Evolutionary conservation across 768 basidiomycete genomes (phyloP).

Genomic region (Phlegmacium glaucopus): DNA sequence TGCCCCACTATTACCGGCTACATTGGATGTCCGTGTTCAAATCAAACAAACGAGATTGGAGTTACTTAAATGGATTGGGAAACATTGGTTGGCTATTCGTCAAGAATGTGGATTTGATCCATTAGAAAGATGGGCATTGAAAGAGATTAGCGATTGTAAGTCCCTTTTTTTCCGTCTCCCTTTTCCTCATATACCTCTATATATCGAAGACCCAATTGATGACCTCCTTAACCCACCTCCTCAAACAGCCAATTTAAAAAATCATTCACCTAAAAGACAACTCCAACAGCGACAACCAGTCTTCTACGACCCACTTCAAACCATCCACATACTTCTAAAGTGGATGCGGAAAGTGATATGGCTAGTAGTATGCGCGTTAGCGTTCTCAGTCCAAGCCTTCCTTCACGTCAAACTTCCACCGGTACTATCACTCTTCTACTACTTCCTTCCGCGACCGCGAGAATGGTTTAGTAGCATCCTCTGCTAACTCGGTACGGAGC

Average conservation of each 20-base stretch:
- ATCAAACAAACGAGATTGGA: constrained; percentile 73
- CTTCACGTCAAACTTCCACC: background rate
- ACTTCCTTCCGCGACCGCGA: constrained; percentile 2
- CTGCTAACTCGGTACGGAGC: constrained; percentile 10
- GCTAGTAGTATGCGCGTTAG: too few relatives aligned
- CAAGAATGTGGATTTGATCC: constrained; percentile 74
- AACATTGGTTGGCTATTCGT: constrained; percentile 72
- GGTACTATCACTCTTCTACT: too few relatives aligned
- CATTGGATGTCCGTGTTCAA: constrained; percentile 65
- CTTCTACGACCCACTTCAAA: constrained; percentile 25
- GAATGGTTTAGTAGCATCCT: background rate
- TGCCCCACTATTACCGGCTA: constrained; percentile 61
- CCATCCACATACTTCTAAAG: constrained; percentile 30
- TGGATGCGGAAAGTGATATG: constrained; percentile 41
- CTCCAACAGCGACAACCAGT: constrained; percentile 2
- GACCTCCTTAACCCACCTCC: constrained; percentile 57
- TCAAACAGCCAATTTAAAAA: too few relatives aligned
- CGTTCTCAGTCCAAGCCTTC: constrained; percentile 27
- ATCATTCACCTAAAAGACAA: constrained; percentile 11
- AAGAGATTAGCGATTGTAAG: constrained; percentile 83
- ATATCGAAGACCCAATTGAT: constrained; percentile 75
- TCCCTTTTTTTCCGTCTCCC: constrained; percentile 12
- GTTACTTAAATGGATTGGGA: constrained; percentile 69
- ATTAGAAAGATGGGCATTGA: constrained; percentile 84
- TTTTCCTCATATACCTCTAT: background rate